A percentile compares a stretch with the other conserved stretches of the same genome.
Evolutionary conservation across 176 grass and related monocot genomes (phyloP).

Genomic region (Otatea glauca): DNA sequence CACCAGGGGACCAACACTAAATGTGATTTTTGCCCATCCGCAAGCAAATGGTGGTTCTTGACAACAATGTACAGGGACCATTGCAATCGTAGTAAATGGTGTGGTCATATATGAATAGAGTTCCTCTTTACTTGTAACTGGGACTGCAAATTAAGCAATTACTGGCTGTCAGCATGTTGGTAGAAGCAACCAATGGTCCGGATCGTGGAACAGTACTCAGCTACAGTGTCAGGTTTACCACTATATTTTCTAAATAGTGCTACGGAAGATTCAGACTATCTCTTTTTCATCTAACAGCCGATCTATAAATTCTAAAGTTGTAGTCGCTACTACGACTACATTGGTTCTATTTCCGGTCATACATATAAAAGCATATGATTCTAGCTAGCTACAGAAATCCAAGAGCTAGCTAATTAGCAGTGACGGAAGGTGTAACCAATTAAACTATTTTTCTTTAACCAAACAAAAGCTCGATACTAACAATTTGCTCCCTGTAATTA

Average conservation of each 20-base stretch:
- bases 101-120: background rate
- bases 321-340: too few relatives aligned
- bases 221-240: too few relatives aligned
- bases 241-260: too few relatives aligned
- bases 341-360: too few relatives aligned
- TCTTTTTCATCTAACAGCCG: too few relatives aligned
- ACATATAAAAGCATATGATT: background rate
- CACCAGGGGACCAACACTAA: background rate
- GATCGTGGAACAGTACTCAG: too few relatives aligned
- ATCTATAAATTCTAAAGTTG: too few relatives aligned
- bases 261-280: too few relatives aligned
- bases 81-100: background rate
- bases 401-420: background rate
- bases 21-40: background rate
- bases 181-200: too few relatives aligned
- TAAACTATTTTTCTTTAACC: background rate
- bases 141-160: too few relatives aligned
- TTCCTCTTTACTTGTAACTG: too few relatives aligned
- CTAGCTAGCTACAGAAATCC: background rate
- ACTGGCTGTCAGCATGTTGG: too few relatives aligned
- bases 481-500: background rate
- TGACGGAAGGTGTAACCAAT: background rate
- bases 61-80: slow-evolving; percentile 15
- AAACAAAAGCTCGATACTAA: background rate
- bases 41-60: slow-evolving; percentile 21